Base-by-base conservation (phyloP, 2,329 filamentous ascomycete genomes). In the Scytalidium sp. region DNA sequence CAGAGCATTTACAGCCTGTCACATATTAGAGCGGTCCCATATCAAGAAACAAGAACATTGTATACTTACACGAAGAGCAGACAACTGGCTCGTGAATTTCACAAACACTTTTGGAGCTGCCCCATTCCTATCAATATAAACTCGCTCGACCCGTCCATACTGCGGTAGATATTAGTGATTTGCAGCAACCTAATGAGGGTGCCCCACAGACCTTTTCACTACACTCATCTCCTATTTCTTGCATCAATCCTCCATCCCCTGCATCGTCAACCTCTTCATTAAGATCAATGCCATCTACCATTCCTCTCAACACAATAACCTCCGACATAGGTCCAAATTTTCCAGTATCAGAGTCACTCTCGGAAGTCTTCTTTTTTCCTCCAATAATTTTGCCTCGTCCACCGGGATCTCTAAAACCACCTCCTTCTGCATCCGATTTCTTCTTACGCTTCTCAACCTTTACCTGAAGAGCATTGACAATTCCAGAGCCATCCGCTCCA, bases 141-240 rank as follows among this genome's bases (percentile, higher is more conserved):
- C 75, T 57, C 90, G 78, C 67, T 95, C 88, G 4, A 96, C 87
- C 41, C 83, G 80, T 15, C 92, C 91, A 65, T 96, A 96, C 83
- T 90, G 56, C 19, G 43, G 15, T 13, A 29, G 19, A 19, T 19
- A 25, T 55, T 46, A 53, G 49, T 44, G n/a, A n/a, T n/a, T 22
- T 23, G n/a, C 22, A 36, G 42, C 4, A 2, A 32, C 15, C 5
- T 17, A 19, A 43, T 22, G 22, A 5, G 11, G 13, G 19, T 21
- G 11, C 32, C 36, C 8, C 41, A 56, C 64, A 57, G 63, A 85
- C 81, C 77, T 92, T 91, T 56, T 90, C 83, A 45, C 85, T 85
- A 68, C 95, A 97, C 65, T 96, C 90, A 63, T 97, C 90, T 6
- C 94, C 94, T 68, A 99, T 97, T 67, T 97, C 92, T 71, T 97